Percentiles rank a stretch among this genome's conserved stretches.
These are phyloP conservation scores for Capronia americana DNA, from an alignment of 2,329 filamentous ascomycete genomes.

Conservation along the genomic window DNA sequence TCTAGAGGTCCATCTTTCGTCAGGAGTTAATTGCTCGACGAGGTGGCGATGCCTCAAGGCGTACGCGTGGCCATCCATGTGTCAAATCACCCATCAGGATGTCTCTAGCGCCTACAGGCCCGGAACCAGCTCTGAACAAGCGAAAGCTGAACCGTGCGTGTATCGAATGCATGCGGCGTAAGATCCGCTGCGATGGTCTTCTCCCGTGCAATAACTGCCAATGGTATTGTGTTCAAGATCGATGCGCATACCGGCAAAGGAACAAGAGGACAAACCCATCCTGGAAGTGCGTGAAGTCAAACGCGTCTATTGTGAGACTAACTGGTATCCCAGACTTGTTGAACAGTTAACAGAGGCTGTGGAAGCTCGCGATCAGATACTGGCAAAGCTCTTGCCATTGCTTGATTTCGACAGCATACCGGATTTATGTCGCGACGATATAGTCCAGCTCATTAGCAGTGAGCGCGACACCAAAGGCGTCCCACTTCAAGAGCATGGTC, in stretches of 20 bases:
- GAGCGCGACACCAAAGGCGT: background rate
- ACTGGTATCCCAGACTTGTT: slow-evolving; percentile 2
- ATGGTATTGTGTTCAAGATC: slow-evolving; percentile 7
- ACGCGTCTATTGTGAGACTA: background rate
- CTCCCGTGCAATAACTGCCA: slow-evolving; percentile 22
- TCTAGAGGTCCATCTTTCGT: no score
- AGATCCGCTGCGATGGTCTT: slow-evolving; percentile 17
- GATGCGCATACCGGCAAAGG: slow-evolving; percentile 14
- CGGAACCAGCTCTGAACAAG: background rate
- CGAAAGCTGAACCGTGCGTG: slow-evolving; percentile 22
- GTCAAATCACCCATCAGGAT: background rate
- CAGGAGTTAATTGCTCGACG: background rate
- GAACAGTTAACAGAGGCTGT: slow-evolving; percentile 15
- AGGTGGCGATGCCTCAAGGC: background rate
- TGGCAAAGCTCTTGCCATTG: slow-evolving; percentile 5
- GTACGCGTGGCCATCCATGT: background rate
- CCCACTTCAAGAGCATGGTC: background rate
- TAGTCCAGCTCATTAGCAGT: slow-evolving; percentile 13
- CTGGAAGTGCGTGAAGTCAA: slow-evolving; percentile 11
- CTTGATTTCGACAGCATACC: slow-evolving; percentile 15
- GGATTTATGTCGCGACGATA: background rate
- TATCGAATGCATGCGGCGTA: slow-evolving; percentile 20
- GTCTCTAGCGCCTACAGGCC: background rate
- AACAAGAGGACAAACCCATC: slow-evolving; percentile 17
- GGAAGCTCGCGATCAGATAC: slow-evolving; percentile 7